Evolutionary conservation across 2,329 filamentous ascomycete genomes (phyloP), one percentile per base, ranked within the genome.

Genomic region (Neonectria hederae): DNA sequence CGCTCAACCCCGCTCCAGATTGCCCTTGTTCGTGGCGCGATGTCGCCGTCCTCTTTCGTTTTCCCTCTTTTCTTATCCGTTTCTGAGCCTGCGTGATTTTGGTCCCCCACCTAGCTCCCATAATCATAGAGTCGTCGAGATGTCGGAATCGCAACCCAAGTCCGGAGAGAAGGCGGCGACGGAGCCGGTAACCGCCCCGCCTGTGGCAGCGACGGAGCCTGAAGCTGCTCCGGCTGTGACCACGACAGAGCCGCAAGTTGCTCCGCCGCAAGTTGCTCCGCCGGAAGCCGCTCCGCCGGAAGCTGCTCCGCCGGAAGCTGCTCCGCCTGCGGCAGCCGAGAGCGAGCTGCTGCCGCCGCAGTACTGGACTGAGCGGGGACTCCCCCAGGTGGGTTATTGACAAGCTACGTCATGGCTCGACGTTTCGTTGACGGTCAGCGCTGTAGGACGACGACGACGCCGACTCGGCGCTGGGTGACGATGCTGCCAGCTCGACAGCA

Each of bases 381-480:
- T 35, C 24, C 8, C 26, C 11, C 56, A 63, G n/a, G 54, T 62
- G 28, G 26, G 54, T 45, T 24, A 46, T 4, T 17, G 13, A 17
- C 21, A 24, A 24, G 22, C 21, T 22, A 24, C 11, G 11, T 24
- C 14, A 8, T 5, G 42, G 19, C 42, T 5, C 28, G 42, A 22
- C 4, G 14, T 26, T 11, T n/a, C 7, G 42, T 43, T 49, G 26
- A 45, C 49, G 5, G 28, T 11, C 17, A 19, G 40, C 43, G 32
- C 7, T 26, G 5, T 22, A 65, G 38, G 58, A 57, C 22, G 65
- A 65, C 24, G 58, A 57, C 22, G 65, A 65, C 24, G 43, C n/a
- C 38, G 65, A 67, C 40, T 66, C 65, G 13, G 46, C 65, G 6
- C 59, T 68, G n/a, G 65, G 63, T 40, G 63, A 68, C n/a, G 66